Evolutionary conservation across 495 filamentous ascomycete genomes (phyloP), one percentile per base, ranked within the genome.

Genomic region (Terfezia claveryi): DNA sequence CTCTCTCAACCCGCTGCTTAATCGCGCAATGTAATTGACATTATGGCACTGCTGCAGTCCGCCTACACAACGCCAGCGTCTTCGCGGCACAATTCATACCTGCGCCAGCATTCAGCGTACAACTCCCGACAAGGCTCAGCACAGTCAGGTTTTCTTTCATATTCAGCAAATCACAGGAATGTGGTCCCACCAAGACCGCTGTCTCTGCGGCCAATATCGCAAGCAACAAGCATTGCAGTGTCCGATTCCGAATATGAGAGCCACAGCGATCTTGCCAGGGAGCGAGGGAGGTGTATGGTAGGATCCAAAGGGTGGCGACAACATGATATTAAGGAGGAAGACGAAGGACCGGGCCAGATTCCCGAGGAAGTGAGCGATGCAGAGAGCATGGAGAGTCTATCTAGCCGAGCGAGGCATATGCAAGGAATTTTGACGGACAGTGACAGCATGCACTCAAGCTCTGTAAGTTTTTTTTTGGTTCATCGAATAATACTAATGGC

Each of bases 361-460:
- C 14, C 41, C 17, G 56, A 57, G 36, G 63, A 65, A 8, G 55
- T 55, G 2, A 65, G 62, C n/a, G 63, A 65, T n/a, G 63, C 63
- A 9, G 63, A 65, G 63, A 65, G 63, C 57, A 66, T 65, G 20
- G 57, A 56, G 11, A 63, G 54, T 11, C 57, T 65, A 55, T 62
- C 54, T 44, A 56, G 56, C 23, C 57, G 63, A 20, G 63, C 63
- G 27, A 64, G 56, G 55, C 60, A 57, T 56, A 65, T 65, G 55
- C 57, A 54, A 8, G 62, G 61, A 50, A 60, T 65, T 62, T 56
- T 65, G 38, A 65, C 59, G 14, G 63, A 65, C 46, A 65, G 63
- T 36, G 63, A 65, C 57, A 51, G 41, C 41, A 46, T 46, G 41
- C 41, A 46, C 17, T 46, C 41, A 20, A 20, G 1, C 12, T 46